Conservation (phyloP, 495 filamentous ascomycete genomes). For the Neurospora intermedia region DNA sequence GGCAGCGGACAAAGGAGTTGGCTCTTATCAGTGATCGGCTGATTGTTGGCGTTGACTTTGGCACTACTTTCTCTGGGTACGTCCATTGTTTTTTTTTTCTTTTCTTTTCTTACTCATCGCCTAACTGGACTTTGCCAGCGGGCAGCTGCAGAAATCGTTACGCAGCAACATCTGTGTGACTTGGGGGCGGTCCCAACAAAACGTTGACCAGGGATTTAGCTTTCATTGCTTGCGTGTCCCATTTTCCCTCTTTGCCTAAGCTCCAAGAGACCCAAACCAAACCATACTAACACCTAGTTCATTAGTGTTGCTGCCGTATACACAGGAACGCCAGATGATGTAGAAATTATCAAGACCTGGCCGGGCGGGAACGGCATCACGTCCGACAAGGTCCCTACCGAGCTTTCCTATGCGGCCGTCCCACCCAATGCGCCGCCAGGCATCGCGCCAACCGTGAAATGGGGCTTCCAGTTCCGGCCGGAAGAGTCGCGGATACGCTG, state of each 20-base stretch:
- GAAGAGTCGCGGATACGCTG: slow-evolving; percentile 64
- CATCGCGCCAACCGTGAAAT: slow-evolving; percentile 40
- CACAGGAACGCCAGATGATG: slow-evolving; percentile 62
- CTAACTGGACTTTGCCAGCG: neutral
- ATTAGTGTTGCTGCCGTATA: slow-evolving; percentile 62
- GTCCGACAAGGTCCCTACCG: slow-evolving; percentile 57
- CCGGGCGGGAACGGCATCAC: slow-evolving; percentile 65
- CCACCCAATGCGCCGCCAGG: slow-evolving; percentile 26
- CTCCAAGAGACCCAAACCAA: neutral
- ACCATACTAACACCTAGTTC: neutral
- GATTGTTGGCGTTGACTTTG: slow-evolving; percentile 59
- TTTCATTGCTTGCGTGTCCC: neutral
- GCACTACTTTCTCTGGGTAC: slow-evolving; percentile 61
- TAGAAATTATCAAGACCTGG: slow-evolving; percentile 76
- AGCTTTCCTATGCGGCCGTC: slow-evolving; percentile 42
- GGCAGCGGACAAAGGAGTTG: slow-evolving; percentile 39
- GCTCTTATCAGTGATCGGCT: slow-evolving; percentile 40
- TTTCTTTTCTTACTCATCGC: neutral
- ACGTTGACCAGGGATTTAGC: neutral
- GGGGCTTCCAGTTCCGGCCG: slow-evolving; percentile 70
- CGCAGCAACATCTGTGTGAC: neutral
- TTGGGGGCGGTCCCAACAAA: neutral
- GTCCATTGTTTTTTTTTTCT: slow-evolving; percentile 7
- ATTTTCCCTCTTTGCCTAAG: neutral
- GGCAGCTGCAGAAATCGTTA: neutral